A percentile compares a stretch with the other conserved stretches of the same genome.
Conservation (phyloP, 495 filamentous ascomycete genomes). For the Tuber borchii region DNA sequence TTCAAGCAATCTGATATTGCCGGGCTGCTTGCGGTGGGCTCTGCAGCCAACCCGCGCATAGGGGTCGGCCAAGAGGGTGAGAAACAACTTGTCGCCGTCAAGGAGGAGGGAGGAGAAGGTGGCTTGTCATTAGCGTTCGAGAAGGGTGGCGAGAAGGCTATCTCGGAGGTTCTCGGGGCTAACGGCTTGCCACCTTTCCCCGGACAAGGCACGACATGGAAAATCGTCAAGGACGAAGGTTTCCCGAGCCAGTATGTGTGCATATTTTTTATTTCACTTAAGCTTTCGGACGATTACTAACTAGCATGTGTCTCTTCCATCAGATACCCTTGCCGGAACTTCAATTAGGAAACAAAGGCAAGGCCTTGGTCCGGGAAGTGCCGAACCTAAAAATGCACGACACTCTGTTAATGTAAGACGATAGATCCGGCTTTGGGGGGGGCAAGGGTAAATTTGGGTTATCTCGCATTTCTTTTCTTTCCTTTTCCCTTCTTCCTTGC, state of each 20-base stretch:
- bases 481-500: no score
- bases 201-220: slow-evolving; percentile 49
- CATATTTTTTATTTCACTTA: not conserved
- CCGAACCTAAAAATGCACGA: not conserved
- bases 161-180: slow-evolving; percentile 60
- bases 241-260: slow-evolving; percentile 50
- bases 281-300: slow-evolving; percentile 30
- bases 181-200: slow-evolving; percentile 79
- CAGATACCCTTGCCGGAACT: slow-evolving; percentile 50
- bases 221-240: slow-evolving; percentile 52
- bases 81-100: slow-evolving; percentile 73
- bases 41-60: slow-evolving; percentile 68
- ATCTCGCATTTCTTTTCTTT: not conserved
- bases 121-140: slow-evolving; percentile 67
- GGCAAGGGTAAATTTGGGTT: slow-evolving; percentile 22
- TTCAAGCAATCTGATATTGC: slow-evolving; percentile 81
- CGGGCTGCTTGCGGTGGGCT: slow-evolving; percentile 77
- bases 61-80: slow-evolving; percentile 75
- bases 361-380: not conserved
- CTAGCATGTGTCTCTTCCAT: slow-evolving; percentile 8
- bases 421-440: not conserved
- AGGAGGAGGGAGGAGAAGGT: slow-evolving; percentile 64
- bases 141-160: slow-evolving; percentile 52
- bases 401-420: not conserved
- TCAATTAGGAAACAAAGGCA: slow-evolving; percentile 43